Evolutionary conservation across 495 filamentous ascomycete genomes (phyloP), one percentile per base, ranked within the genome.

Genomic region (Lasiosphaeria ovina): DNA sequence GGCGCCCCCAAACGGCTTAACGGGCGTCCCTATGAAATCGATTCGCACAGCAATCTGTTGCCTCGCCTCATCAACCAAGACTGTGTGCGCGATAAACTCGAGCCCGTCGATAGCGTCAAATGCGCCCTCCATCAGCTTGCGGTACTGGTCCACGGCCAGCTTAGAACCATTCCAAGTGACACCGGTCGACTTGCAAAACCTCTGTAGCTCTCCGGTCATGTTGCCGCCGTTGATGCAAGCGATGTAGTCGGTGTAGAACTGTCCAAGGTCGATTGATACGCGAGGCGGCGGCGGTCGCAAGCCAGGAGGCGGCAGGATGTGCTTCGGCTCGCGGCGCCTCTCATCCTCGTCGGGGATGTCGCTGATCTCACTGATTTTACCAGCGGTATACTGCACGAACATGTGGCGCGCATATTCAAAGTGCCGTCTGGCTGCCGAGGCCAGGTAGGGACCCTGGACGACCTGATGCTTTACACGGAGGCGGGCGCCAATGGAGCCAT

Each of bases 11-110:
- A 54, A 62, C 12, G 38, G 50, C 45, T 67, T 69, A 34, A 65
- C 56, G 1, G 73, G 71, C 9, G 69, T 70, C 40, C 67, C 74
- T 1, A 54, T 55, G 36, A 70, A 72, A 50, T 71, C 66, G 10
- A 75, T 55, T 9, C 71, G 61, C 9, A 61, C 67, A 9, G 68
- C 69, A 2, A 72, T 56, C 63, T 70, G 71, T 31, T 67, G 49
- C 32, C 35, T 24, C 38, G 54, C 56, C 54, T 74, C 69, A 35
- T 64, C 71, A 2, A 70, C 59, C 3, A 64, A 51, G 11, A 72
- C 55, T 6, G 59, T 68, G 35, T 63, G 54, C 1, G 70, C 48
- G 1, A 50, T 54, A 44, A 76, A 65, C 7, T 44, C 38, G 10
- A 74, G 59, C 3, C 66, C 74, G 0, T 65, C 58, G 32, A 72